Base-by-base conservation (phyloP, 2,329 filamentous ascomycete species). In the Neurospora sp. region DNA sequence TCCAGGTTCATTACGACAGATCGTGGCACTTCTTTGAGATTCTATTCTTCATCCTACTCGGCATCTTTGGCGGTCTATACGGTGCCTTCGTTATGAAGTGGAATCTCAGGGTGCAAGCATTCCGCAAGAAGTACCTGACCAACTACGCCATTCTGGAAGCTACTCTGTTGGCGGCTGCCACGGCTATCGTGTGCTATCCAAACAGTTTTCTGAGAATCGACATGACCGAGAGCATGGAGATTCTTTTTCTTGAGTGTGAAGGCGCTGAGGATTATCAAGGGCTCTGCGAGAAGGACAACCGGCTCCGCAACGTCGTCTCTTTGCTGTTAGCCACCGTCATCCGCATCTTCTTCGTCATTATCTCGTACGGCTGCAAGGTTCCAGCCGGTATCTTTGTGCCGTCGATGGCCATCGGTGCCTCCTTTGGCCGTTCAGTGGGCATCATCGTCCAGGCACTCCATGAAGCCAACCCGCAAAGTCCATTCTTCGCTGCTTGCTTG, bases 171-270 rank as follows among this genome's bases (percentile, higher is more conserved):
- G 94, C 96, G 1, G 87, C 89, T 0, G 86, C 88, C 8, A 99
- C 96, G 4, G 96, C 94, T 10, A 85, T 98, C 33, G 85, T 99
- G n/a, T 97, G 95, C 80, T 99, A 97, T 77, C 96, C 95, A 0
- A 99, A 99, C 76, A 93, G 92, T 79, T 98, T 99, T 74, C 79
- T 99, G 70, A 87, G 92, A 69, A 97, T 98, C 76, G 96, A 99
- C 80, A 98, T 99, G 96, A 97, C 96, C 0, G 95, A 98, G 82
- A 97, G 93, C 82, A 98, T 99, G 96, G 94, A 98, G 79, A 97
- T 97, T 73, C 82, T 99, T 11, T 99, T 99, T 79, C 86, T 92
- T 15, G 96, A 99, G 78, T 99, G 96, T 75, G 92, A 97, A 77
- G 93, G 91, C 5, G 90, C 86, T 23, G 91, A 97, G 78, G 92